Base-by-base conservation (phyloP, 306 rosid genomes). In the Quercus glauca region DNA sequence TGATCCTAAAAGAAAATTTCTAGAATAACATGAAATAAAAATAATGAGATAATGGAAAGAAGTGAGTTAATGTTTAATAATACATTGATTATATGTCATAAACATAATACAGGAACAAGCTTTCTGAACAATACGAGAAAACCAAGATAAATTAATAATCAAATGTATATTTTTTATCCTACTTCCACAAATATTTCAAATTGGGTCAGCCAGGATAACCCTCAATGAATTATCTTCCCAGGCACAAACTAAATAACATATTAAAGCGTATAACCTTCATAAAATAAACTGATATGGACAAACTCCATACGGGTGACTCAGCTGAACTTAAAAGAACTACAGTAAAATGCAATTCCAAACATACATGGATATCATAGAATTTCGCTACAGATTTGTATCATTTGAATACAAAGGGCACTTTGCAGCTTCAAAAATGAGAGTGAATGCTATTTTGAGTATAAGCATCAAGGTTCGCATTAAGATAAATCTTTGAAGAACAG, bases 1-100 rank as follows among this genome's bases (percentile, higher is more conserved):
- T 55, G 76, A 58, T 73, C 65, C 15, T 20, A 19, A 63, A 17
- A 79, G 41, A 52, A 82, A 81, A 73, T 41, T 80, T 57, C 21
- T 10, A 60, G 31, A 70, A 60, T 20, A 75, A 79, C 71, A 53
- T 18, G 26, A 43, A 45, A 49, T 53, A 55, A 65, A 25, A 61
- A 74, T 7, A 68, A 83, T 51, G 65, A 69, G 29, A 64, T 21
- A 43, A 79, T 55, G 65, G 52, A 4, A 14, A 59, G 43, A 70
- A 67, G 60, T 33, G 43, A 76, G 29, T 43, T 15, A 65, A 33
- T 65, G 43, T 12, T 53, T 51, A 45, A 45, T 26, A 31, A 3
- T 35, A 70, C 58, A 59, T 19, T 43, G 37, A 71, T 29, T 11
- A 58, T 11, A 58, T 13, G 31, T 29, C 45, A 33, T 53, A 57